Evolutionary conservation across 108 stramenopile species (phyloP).

Genomic region (Epithemia pelagica): DNA sequence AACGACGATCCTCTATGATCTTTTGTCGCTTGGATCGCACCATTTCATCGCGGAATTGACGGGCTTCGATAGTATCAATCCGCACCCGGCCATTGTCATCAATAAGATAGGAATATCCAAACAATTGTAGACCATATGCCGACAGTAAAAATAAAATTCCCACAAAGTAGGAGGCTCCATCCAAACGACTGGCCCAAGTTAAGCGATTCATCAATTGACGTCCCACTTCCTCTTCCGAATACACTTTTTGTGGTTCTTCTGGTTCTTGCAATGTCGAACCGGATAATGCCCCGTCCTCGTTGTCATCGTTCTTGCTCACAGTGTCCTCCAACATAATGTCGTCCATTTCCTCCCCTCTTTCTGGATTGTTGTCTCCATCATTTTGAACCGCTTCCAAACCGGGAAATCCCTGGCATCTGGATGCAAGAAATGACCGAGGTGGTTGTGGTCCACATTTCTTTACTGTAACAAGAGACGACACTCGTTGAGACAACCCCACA

Average conservation of each 20-base stretch:
- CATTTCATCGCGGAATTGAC: not conserved
- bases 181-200: not conserved
- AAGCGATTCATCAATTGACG: not conserved
- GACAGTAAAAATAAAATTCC: not conserved
- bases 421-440: too few species aligned
- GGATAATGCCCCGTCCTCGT: too few species aligned
- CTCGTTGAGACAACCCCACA: too few species aligned
- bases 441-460: too few species aligned
- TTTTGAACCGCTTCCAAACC: too few species aligned
- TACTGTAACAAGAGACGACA: too few species aligned
- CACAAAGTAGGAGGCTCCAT: not conserved
- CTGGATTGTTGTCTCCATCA: too few species aligned
- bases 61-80: not conserved
- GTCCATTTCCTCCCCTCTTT: too few species aligned
- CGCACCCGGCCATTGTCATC: not conserved
- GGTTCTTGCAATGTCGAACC: too few species aligned
- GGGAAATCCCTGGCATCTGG: too few species aligned
- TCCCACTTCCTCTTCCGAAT: not conserved
- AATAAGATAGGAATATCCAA: not conserved
- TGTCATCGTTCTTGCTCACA: not conserved
- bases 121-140: not conserved
- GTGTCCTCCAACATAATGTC: too few species aligned
- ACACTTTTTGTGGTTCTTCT: not conserved
- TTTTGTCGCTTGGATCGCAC: not conserved
- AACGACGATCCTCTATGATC: too few species aligned